phyloP scores from a whole-genome alignment of 2,329 filamentous ascomycete species.

The Pseudogymnoascus sp. region DNA sequence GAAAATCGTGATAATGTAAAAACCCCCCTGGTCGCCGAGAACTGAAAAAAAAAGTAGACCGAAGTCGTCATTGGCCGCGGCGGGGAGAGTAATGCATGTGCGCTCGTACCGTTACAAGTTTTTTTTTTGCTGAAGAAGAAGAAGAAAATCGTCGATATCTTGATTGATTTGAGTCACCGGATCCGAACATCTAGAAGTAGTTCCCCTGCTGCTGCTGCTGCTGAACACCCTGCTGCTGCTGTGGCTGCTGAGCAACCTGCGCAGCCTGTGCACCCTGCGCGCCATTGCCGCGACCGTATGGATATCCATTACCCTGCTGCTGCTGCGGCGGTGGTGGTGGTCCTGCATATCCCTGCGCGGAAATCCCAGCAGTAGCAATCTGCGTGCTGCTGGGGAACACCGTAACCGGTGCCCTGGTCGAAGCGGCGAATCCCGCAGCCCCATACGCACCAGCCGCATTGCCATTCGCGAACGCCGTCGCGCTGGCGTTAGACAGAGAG shows the following conservation, averaged over 20 bases:
- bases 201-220: slow-evolving; percentile 7
- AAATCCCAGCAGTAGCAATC: background rate
- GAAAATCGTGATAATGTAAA: slow-evolving; percentile 12
- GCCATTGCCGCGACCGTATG: slow-evolving; percentile 3
- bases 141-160: slow-evolving; percentile 10
- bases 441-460: slow-evolving; percentile 26
- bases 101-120: slow-evolving; percentile 12
- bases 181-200: background rate
- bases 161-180: background rate
- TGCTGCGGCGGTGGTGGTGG: background rate
- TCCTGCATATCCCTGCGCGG: background rate
- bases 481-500: slow-evolving; percentile 29
- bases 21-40: slow-evolving; percentile 1
- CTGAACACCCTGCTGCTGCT: slow-evolving; percentile 1
- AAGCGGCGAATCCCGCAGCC: background rate
- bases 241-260: background rate
- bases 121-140: background rate
- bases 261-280: background rate
- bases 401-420: background rate
- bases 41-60: background rate
- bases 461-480: slow-evolving; percentile 21
- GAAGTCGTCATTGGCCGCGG: background rate
- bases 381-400: slow-evolving; percentile 1
- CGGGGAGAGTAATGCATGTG: slow-evolving; percentile 3
- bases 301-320: slow-evolving; percentile 4